Conservation (phyloP, 1,284 basidiomycete genomes). For the Inonotus hispidus region DNA sequence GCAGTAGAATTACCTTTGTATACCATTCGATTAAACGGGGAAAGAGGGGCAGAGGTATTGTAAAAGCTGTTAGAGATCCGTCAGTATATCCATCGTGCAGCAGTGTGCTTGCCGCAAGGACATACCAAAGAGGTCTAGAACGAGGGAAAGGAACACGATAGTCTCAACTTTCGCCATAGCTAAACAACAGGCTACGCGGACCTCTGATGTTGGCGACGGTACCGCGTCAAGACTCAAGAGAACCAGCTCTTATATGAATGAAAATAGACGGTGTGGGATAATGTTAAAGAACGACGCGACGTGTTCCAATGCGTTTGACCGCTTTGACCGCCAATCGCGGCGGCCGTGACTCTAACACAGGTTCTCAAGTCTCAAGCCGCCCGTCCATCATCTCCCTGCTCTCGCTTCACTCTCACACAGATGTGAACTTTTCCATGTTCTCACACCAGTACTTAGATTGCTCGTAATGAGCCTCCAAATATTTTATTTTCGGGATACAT, state of each 20-base stretch:
- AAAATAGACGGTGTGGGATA: background rate
- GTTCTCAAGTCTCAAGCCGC: slow-evolving; percentile 12
- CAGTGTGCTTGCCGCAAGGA: slow-evolving; percentile 17
- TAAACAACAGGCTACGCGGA: background rate
- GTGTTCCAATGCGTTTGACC: slow-evolving; percentile 9
- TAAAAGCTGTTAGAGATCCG: slow-evolving; percentile 58
- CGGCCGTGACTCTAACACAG: background rate
- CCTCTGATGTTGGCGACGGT: too few species aligned
- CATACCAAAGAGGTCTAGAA: slow-evolving; percentile 77
- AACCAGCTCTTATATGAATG: slow-evolving; percentile 13
- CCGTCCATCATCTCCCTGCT: background rate
- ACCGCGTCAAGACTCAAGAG: background rate
- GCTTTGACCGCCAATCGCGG: background rate
- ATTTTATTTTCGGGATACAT: background rate
- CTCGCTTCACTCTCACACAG: slow-evolving; percentile 6
- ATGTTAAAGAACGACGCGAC: background rate
- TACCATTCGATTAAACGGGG: slow-evolving; percentile 90
- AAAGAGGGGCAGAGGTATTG: slow-evolving; percentile 90
- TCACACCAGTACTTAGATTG: background rate
- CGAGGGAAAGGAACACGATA: slow-evolving; percentile 76
- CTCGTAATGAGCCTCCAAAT: background rate
- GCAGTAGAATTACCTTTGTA: slow-evolving; percentile 48
- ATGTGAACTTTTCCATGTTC: slow-evolving; percentile 1
- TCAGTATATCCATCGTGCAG: background rate
- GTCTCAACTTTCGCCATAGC: slow-evolving; percentile 63